Evolutionary conservation across 169 alveolate species (phyloP), one percentile per base, ranked within the genome.

Genomic region (Plasmodium gonderi): DNA sequence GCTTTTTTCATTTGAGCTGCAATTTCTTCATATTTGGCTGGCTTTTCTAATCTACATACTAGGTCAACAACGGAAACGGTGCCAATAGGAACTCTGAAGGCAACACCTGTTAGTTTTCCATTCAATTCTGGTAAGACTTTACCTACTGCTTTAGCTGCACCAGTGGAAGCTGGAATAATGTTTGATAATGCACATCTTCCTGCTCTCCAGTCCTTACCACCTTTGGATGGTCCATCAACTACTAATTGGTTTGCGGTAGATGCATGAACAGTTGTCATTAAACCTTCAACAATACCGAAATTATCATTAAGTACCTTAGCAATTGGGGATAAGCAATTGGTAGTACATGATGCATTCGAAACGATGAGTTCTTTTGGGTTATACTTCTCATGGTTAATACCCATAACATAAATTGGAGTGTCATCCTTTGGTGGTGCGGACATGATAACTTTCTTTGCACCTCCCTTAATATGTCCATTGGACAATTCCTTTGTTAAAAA

Each of bases 201-300:
- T 44, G 99, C 99, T 93, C 99, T 97, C 99, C 99, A 99, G 98
- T 99, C 99, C 96, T 99, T 99, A 76, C 99, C 99, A 23, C 99
- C 99, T 93, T 98, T 98, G 47, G 99, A 97, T 72, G 99, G 99
- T 60, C 99, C 99, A 92, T 99, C 99, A 49, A 99, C 99, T 81
- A 99, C 98, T 91, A 98, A 97, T 97, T 99, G 99, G 96, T 97
- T 99, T 68, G 99, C 99, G 14, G 99, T 99, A 92, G 98, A 96
- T 54, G 99, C 99, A 95, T 99, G 99, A 45, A 99, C 99, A n/a
- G 99, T 99, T 90, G 99, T 99, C 99, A 99, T 99, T 65, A 99
- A 97, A 40, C 99, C 99, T 96, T 99, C 99, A 77, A 95, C 99
- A 83, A 99, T 98, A 38, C 99, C 99, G 96, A 98, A 99, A 94